Evolutionary conservation across 441 rosid genomes (phyloP), one percentile per base, ranked within the genome.

Genomic region (Hura crepitans): DNA sequence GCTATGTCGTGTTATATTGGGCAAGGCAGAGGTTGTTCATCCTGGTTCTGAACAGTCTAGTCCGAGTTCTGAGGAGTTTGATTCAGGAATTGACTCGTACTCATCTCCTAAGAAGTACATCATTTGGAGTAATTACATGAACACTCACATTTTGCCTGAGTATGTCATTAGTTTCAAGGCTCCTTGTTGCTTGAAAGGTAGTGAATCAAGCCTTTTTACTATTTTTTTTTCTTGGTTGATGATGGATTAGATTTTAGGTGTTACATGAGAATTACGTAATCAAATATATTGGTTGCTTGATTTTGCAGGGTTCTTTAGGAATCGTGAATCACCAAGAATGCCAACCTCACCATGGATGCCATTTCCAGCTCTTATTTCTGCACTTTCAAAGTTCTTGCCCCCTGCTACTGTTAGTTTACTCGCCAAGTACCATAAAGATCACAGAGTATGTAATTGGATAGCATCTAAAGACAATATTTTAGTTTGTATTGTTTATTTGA

Each of bases 321-420:
- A 12, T 62, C 72, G 62, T 15, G 73, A 78, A 64, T 28, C 75
- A 3, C 22, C 65, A 65, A 78, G 76, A 59, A 76, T 46, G 53
- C 79, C 82, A 51, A 85, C 81, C 74, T 88, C 97, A 0, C 93
- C 93, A 14, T 91, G 91, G 91, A 86, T 90, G 82, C 85, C 98
- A 12, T 87, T 93, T 79, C 82, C 90, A 23, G 74, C 76, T 61
- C 81, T 93, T 59, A 87, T 93, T 71, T 79, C 89, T 6, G 79
- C 81, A 31, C 85, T 91, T 20, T 83, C 96, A 0, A 82, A 85
- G 85, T 84, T 82, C 58, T 67, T 93, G 69, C 80, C 97, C 42
- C 79, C 85, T 27, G 49, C 82, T 5, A 60, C 79, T 6, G 68
- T 86, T 42, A 49, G 58, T 49, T 69, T 75, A 80, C 84, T 93